Conservation (phyloP, 305 asterid genomes). For the Rubia peregrina region DNA sequence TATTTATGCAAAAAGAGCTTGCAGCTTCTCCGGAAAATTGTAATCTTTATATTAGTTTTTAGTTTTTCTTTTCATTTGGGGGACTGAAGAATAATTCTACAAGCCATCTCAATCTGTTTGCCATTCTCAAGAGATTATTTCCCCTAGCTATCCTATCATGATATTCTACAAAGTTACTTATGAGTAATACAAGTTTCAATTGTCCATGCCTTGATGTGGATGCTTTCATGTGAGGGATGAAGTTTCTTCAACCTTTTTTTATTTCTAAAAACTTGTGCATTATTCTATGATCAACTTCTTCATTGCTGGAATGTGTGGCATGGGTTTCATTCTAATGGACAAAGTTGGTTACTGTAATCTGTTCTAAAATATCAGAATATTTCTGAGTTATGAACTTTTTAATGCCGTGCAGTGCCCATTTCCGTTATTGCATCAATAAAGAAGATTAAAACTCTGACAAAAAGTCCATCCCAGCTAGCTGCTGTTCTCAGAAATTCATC, state of each 20-base stretch:
- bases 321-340: neutral
- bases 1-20: neutral
- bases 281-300: neutral
- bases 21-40: neutral
- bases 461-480: constrained; percentile 58
- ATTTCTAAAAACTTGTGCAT: neutral
- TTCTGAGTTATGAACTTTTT: constrained; percentile 15
- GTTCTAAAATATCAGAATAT: neutral
- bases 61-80: neutral
- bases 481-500: constrained; percentile 54
- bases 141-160: neutral
- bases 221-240: neutral
- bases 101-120: neutral
- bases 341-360: neutral
- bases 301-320: neutral
- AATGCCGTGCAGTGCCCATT: constrained; percentile 52
- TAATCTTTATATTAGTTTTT: neutral
- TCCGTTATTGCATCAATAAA: constrained; percentile 82
- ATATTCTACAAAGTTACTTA: neutral
- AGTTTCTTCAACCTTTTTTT: neutral
- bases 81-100: neutral
- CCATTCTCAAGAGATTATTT: neutral
- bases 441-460: constrained; percentile 64
- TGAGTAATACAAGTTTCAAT: neutral
- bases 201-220: neutral